Percentiles rank a stretch among this genome's conserved stretches.
These are phyloP conservation scores for Evansstolkia leycettana DNA, from an alignment of 495 filamentous ascomycete species.

Conservation along the genomic window DNA sequence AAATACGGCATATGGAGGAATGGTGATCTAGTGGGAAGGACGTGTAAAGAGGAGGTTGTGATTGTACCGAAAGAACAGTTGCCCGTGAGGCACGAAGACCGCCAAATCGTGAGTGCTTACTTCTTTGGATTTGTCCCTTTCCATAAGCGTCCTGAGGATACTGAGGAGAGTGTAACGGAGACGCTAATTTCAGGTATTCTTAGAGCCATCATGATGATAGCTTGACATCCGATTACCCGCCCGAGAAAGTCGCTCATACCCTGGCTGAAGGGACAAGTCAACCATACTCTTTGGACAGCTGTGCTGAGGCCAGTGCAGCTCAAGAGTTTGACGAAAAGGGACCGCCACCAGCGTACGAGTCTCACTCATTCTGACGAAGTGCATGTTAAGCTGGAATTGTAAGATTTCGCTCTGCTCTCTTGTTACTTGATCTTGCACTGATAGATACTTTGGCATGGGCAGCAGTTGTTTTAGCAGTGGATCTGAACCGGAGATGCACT, in stretches of 20 bases:
- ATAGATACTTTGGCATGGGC: no score
- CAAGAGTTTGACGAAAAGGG: neutral
- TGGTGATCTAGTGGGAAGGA: constrained; percentile 18
- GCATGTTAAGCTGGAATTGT: no score
- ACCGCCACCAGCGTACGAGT: neutral
- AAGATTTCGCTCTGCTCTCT: no score
- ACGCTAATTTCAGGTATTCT: neutral
- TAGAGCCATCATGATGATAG: neutral
- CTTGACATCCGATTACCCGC: neutral
- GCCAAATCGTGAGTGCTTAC: neutral
- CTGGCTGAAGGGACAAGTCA: no score
- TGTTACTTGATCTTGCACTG: no score
- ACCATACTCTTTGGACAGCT: neutral
- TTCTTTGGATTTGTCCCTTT: no score
- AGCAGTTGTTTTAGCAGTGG: no score
- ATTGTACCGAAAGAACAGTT: constrained; percentile 1
- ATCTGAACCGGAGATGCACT: no score
- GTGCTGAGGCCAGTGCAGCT: neutral
- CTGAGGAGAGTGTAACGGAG: neutral
- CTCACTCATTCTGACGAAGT: no score
- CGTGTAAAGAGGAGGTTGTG: constrained; percentile 11
- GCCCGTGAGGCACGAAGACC: neutral
- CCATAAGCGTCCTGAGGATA: no score
- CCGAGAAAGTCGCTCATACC: neutral
- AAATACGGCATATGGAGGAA: constrained; percentile 24